Evolutionary conservation across 2,329 filamentous ascomycete species (phyloP).

Genomic region (Trichoderma hamatum): DNA sequence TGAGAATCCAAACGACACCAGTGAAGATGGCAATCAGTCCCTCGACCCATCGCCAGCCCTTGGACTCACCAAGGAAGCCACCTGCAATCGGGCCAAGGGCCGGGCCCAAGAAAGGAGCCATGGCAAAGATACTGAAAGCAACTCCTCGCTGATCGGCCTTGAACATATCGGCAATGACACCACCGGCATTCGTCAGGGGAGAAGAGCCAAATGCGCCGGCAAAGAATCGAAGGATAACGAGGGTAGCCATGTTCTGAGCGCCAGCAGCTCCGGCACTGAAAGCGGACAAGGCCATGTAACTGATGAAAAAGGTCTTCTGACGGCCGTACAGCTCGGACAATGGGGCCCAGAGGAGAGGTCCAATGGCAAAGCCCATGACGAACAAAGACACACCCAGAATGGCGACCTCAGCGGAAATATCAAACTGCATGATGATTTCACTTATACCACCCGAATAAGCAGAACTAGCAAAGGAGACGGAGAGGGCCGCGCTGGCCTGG

Average conservation of each 20-base stretch:
- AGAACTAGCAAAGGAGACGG: constrained; percentile 69
- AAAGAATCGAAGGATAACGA: constrained; percentile 72
- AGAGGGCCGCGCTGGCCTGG: constrained; percentile 68
- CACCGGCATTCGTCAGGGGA: constrained; percentile 64
- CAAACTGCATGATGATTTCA: constrained; percentile 59
- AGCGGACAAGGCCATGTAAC: constrained; percentile 59
- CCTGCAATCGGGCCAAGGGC: constrained; percentile 62
- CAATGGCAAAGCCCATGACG: constrained; percentile 64
- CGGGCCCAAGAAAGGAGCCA: constrained; percentile 67
- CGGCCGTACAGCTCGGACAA: constrained; percentile 66
- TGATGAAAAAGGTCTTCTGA: constrained; percentile 61
- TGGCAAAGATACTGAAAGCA: constrained; percentile 62
- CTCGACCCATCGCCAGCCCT: constrained; percentile 67
- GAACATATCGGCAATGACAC: constrained; percentile 67
- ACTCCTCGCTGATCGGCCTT: constrained; percentile 56
- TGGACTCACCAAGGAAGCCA: constrained; percentile 62
- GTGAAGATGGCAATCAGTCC: constrained; percentile 65
- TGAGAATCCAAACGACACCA: constrained; percentile 59
- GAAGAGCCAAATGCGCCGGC: constrained; percentile 65
- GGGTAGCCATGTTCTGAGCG: constrained; percentile 58
- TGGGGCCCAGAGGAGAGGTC: constrained; percentile 68
- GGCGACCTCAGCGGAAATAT: constrained; percentile 53
- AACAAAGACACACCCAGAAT: constrained; percentile 67
- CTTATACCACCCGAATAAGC: constrained; percentile 64
- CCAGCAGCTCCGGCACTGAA: constrained; percentile 65